Base-by-base conservation (phyloP, 345 rosid genomes). In the Salix koriyanagi region DNA sequence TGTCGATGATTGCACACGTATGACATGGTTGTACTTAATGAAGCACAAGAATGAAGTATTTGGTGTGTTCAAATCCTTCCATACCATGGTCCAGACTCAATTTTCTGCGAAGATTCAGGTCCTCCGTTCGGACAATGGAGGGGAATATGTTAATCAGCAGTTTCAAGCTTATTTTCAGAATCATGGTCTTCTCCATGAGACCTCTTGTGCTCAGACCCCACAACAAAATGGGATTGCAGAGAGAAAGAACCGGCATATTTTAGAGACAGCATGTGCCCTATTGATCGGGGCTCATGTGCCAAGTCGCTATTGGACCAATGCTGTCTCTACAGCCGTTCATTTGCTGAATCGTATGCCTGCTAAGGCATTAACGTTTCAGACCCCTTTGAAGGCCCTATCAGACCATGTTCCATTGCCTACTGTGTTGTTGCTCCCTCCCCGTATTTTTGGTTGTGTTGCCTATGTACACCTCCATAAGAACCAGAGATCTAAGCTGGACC, bases 31-130 rank as follows among this genome's bases (percentile, higher is more conserved):
- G 0, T 76, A 76, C 1, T 1, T 71, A 6, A 1, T 76, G 7
- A 71, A 76, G 3, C 6, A 36, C 1, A 81, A 73, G 18, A 1
- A 50, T 76, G 77, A 81, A 1, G 70, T 76, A 0, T 72, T 67
- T 23, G 0, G 0, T 5, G 7, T 69, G 0, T 71, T 80, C 54
- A 28, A 18, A 16, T 39, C 64, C 1, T 76, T 80, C 5, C 70
- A 76, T 72, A 13, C 0, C 0, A 70, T 75, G 62, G 5, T 74
- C 1, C 19, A 70, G 2, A 75, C 71, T 0, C 78, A 79, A 60
- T 75, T 60, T 61, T 61, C 7, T 4, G 0, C 67, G 0, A 70
- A 48, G 26, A 1, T 60, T 4, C 23, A 26, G 12, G 2, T 62
- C n/a, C 26, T 79, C 1, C 2, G 13, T 0, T 69, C 58, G 1